Base-by-base conservation (phyloP, 257 asterid genomes). In the Leonotis leonurus region DNA sequence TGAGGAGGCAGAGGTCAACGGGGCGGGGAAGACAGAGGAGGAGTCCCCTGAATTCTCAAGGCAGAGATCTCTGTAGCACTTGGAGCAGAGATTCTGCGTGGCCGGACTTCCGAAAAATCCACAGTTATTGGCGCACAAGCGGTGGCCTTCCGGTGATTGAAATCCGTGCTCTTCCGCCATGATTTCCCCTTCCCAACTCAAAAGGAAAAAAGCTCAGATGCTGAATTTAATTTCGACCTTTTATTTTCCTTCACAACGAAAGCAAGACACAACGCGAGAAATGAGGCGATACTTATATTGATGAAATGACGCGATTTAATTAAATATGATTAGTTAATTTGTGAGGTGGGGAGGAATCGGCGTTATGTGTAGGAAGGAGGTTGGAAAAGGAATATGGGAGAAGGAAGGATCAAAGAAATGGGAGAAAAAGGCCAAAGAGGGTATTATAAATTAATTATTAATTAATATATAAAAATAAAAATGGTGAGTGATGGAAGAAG, bases 151-250 rank as follows among this genome's bases (percentile, higher is more conserved):
- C n/a, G 83, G 73, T 4, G 95, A 76, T 58, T 81, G 87, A 40
- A 73, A 87, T 59, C 87, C 94, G 51, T 90, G 96, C 60, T 90
- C 96, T 66, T 90, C 97, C 60, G 96, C 95, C 96, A 90, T 90
- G 29, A 49, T 20, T 41, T 25, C 39, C 46, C 22, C 22, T 58
- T 58, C 14, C 53, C 46, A 37, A 46, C 51, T 9, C 21, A 16
- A 8, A 32, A 6, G 18, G 64, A 4, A 14, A 20, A n/a, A 52
- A 11, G 10, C 17, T 16, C 11, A 25, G 49, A 51, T 24, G 25
- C 8, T 6, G 27, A 52, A 8, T 30, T 14, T 8, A 12, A 56
- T 55, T 32, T 16, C 10, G 14, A 3, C n/a, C 14, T 30, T n/a
- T 25, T 22, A 0, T 44, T 1, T 49, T 24, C 2, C 52, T 20